Conservation (phyloP, 2,329 filamentous ascomycete genomes). For the Beauveria pseudobassiana region DNA sequence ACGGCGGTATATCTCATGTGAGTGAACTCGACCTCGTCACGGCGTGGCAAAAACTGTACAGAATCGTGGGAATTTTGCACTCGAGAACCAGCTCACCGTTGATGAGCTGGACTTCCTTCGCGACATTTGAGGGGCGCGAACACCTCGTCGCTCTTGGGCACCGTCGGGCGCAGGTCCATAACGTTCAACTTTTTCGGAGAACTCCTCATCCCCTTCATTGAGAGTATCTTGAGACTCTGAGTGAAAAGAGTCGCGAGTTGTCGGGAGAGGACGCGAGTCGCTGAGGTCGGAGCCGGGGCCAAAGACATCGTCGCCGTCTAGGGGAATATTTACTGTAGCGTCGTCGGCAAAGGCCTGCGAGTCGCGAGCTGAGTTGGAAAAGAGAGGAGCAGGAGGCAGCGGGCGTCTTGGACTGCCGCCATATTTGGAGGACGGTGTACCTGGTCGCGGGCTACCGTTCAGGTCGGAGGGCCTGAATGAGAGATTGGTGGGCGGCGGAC, state of each 20-base stretch:
- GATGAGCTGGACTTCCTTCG: slow-evolving; percentile 90
- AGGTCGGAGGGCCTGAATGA: slow-evolving; percentile 82
- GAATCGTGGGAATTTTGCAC: slow-evolving; percentile 97
- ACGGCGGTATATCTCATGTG: slow-evolving; percentile 98
- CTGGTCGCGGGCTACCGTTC: slow-evolving; percentile 83
- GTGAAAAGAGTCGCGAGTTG: slow-evolving; percentile 49
- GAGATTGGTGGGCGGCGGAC: slow-evolving; percentile 62
- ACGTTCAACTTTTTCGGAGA: slow-evolving; percentile 59
- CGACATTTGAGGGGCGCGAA: slow-evolving; percentile 77
- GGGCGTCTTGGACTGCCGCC: slow-evolving; percentile 81
- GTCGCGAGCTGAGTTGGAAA: slow-evolving; percentile 48
- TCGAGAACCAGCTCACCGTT: slow-evolving; percentile 96
- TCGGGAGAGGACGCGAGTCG: slow-evolving; percentile 43
- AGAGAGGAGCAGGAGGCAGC: slow-evolving; percentile 81
- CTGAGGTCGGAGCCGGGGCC: slow-evolving; percentile 50
- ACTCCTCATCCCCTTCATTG: slow-evolving; percentile 35
- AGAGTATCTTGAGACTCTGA: slow-evolving; percentile 47
- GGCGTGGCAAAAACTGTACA: slow-evolving; percentile 93
- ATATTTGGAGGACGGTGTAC: slow-evolving; percentile 83
- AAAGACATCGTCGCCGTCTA: slow-evolving; percentile 65
- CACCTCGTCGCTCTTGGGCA: slow-evolving; percentile 79
- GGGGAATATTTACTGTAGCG: slow-evolving; percentile 64
- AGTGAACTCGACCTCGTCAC: slow-evolving; percentile 93
- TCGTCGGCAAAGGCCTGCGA: slow-evolving; percentile 55
- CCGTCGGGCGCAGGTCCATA: slow-evolving; percentile 85